Evolutionary conservation across 2,329 filamentous ascomycete species (phyloP), one percentile per base, ranked within the genome.

Genomic region (Stachybotrys chartarum): DNA sequence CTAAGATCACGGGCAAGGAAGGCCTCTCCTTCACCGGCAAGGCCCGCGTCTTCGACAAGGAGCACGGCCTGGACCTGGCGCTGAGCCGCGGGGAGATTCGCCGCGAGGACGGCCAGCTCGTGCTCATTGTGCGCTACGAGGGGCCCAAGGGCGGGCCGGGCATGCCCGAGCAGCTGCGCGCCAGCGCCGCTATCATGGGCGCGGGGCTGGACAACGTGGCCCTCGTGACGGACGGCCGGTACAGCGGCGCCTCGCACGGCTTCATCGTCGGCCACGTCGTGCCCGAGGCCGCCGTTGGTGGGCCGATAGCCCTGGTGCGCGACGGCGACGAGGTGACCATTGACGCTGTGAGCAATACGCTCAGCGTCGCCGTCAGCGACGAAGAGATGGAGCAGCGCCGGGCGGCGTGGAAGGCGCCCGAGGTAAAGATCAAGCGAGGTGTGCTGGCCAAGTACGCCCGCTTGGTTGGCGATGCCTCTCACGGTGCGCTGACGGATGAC

Each of bases 1-100:
- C 91, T 57, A 97, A 97, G 73, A 97, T 97, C 71, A 97, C 93
- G 0, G 93, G 93, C 42, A 97, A 97, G 70, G 93, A 97, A 71
- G 93, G 93, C 3, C 80, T 91, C 7, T 77, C 74, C 12, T 97
- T 97, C 72, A 86, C 80, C 0, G 93, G 93, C 51, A 84, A 84
- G 60, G 93, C 91, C 0, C 81, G 85, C 18, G 90, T 95, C 50
- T 97, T 94, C 70, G 78, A 97, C 72, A 93, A 94, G 66, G 93
- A 97, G 72, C 79, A 85, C 62, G 80, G 86, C 62, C 84, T 97
- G 49, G 85, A 95, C 68, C 73, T 78, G 0, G 91, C 92, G 0
- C 78, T 97, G 52, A 88, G 91, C 50, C 82, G 84, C 1, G 83
- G 84, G 42, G 83, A 83, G 7, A 79, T 81, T 68, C 67, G 62